Percentiles rank a stretch among this genome's conserved stretches.
Conservation (phyloP, 2,329 filamentous ascomycete species). For the Trichoderma koningii region DNA sequence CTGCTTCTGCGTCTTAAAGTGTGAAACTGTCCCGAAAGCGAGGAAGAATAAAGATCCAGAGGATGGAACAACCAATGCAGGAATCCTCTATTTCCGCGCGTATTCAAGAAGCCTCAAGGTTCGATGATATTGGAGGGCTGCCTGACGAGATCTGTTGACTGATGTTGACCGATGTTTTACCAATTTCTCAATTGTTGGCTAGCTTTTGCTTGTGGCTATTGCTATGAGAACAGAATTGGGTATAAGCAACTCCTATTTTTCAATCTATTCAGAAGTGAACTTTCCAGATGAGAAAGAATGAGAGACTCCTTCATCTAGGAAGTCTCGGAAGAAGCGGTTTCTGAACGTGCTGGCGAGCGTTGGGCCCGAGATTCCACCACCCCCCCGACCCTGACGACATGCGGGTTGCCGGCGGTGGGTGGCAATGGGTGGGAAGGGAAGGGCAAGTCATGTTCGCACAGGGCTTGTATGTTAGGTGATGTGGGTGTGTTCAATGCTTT, state of each 20-base stretch:
- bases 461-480: background rate
- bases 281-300: no score
- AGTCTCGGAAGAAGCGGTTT: background rate
- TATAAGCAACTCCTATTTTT: no score
- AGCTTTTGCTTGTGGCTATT: no score
- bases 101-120: no score
- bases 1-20: background rate
- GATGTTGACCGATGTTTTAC: no score
- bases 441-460: background rate
- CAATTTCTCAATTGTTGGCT: no score
- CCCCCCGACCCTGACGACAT: background rate
- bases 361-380: background rate
- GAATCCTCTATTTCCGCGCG: background rate
- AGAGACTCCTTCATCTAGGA: no score
- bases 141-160: no score
- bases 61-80: constrained; percentile 1
- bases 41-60: background rate
- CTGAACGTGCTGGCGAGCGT: background rate
- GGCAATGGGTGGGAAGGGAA: background rate
- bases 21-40: constrained; percentile 1
- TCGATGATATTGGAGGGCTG: no score
- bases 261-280: no score
- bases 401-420: constrained; percentile 1
- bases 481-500: background rate
- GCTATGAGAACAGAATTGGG: no score